Percentiles rank a stretch among this genome's conserved stretches.
Evolutionary conservation across 163 green algal genomes (phyloP).

Genomic region (Scenedesmus sp.): DNA sequence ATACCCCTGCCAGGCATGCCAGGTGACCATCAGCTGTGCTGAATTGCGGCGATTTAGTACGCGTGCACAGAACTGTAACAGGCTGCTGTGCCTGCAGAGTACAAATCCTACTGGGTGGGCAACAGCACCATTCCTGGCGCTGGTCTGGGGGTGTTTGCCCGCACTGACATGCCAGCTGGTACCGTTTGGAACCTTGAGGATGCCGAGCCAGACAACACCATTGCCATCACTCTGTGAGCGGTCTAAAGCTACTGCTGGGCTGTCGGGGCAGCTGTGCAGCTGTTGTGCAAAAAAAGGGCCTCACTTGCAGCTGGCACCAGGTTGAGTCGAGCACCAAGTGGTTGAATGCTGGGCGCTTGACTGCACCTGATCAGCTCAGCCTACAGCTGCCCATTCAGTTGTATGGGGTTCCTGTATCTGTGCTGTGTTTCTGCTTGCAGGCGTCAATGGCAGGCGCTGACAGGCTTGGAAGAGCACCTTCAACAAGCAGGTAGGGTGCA

Average conservation of each 20-base stretch:
- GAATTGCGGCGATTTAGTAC: too few species aligned
- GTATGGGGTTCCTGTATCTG: background rate
- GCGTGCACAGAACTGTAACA: too few species aligned
- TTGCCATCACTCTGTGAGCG: background rate
- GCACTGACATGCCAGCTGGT: constrained; percentile 6
- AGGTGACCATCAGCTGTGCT: too few species aligned
- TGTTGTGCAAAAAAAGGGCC: too few species aligned
- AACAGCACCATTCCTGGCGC: constrained; percentile 18
- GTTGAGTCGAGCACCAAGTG: background rate
- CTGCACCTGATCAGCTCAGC: too few species aligned
- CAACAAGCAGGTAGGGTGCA: background rate
- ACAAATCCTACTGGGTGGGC: constrained; percentile 18
- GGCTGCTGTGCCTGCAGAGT: too few species aligned
- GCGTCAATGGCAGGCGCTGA: background rate
- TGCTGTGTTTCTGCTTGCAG: background rate
- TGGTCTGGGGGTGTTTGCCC: constrained; percentile 18
- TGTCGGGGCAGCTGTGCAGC: too few species aligned
- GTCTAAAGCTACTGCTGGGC: too few species aligned
- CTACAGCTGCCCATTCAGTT: background rate
- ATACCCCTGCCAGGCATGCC: too few species aligned
- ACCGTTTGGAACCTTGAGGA: background rate
- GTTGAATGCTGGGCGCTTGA: background rate
- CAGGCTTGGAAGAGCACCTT: background rate
- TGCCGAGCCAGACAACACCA: background rate
- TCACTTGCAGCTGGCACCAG: background rate